Evolutionary conservation across 768 basidiomycete genomes (phyloP).

Genomic region (Tylopilus felleus): DNA sequence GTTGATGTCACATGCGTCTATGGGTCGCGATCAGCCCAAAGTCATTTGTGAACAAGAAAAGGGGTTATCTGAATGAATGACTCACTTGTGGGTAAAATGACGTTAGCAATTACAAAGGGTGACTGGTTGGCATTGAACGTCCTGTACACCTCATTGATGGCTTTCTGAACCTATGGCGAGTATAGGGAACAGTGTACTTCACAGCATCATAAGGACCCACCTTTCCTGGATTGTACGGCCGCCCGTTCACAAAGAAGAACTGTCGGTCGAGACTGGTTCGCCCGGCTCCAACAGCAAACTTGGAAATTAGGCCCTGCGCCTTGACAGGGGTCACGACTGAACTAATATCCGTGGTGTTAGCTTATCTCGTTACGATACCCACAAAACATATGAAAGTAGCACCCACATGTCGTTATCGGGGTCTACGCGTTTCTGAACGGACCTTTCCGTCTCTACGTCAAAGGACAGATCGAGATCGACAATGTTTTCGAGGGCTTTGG

Average conservation of each 20-base stretch:
- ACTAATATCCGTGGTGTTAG: constrained; percentile 8
- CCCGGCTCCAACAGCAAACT: constrained; percentile 72
- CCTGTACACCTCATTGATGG: constrained; percentile 90
- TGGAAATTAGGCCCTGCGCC: constrained; percentile 81
- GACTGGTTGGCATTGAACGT: constrained; percentile 72
- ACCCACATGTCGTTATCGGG: constrained; percentile 23
- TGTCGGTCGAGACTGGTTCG: constrained; percentile 81
- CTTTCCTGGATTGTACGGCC: constrained; percentile 80
- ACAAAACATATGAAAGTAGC: neutral
- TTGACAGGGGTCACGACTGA: constrained; percentile 39
- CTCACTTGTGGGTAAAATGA: constrained; percentile 76
- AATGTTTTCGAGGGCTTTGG: constrained; percentile 71
- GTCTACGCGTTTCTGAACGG: constrained; percentile 19
- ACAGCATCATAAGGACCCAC: constrained; percentile 34
- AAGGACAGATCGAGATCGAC: constrained; percentile 71
- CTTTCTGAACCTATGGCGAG: constrained; percentile 68
- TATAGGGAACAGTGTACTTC: neutral
- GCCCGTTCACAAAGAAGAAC: constrained; percentile 88
- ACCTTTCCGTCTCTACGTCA: constrained; percentile 62
- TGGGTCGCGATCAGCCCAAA: neutral
- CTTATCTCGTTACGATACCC: neutral
- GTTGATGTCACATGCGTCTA: constrained; percentile 87
- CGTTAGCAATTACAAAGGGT: constrained; percentile 82
- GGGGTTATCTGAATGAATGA: neutral
- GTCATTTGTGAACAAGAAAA: neutral